phyloP scores from a whole-genome alignment of 2,329 filamentous ascomycete species.

The Fusarium keratoplasticum region DNA sequence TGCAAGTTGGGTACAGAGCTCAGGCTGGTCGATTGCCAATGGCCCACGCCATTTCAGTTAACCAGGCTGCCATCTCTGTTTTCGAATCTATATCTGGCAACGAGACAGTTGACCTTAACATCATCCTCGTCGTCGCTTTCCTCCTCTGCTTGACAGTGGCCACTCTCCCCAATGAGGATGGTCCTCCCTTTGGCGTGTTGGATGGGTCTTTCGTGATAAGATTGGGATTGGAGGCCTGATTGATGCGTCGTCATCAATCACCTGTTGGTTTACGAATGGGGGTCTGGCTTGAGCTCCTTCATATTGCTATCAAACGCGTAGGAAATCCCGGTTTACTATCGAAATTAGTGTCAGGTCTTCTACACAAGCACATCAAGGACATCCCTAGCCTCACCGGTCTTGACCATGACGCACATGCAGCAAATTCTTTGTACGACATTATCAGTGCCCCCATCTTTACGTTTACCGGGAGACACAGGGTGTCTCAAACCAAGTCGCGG shows the following conservation, averaged over 20 bases:
- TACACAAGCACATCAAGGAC: not conserved
- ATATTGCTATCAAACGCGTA: not conserved
- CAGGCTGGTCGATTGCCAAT: slow-evolving; percentile 14
- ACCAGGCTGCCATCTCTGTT: not conserved
- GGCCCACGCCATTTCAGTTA: slow-evolving; percentile 4
- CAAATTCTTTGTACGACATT: not conserved
- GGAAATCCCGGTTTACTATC: not conserved
- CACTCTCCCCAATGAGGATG: not conserved
- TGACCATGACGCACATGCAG: not conserved
- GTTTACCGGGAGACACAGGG: not conserved
- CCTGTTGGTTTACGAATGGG: not conserved
- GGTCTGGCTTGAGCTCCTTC: not conserved
- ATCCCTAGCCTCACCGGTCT: not conserved
- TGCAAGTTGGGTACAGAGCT: slow-evolving; percentile 2
- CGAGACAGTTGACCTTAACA: slow-evolving; percentile 10
- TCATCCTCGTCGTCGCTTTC: slow-evolving; percentile 7
- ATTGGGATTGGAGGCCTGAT: not conserved
- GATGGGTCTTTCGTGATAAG: slow-evolving; percentile 4
- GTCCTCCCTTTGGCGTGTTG: not conserved
- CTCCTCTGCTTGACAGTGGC: not conserved
- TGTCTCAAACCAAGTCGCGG: not conserved
- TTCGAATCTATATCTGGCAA: slow-evolving; percentile 5
- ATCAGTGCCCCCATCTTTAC: not conserved
- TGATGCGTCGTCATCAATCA: not conserved
- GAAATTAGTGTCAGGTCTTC: not conserved